Percentiles rank a stretch among this genome's conserved stretches.
Conservation (phyloP, 352 stramenopile genomes). For the Phytophthora vignae region DNA sequence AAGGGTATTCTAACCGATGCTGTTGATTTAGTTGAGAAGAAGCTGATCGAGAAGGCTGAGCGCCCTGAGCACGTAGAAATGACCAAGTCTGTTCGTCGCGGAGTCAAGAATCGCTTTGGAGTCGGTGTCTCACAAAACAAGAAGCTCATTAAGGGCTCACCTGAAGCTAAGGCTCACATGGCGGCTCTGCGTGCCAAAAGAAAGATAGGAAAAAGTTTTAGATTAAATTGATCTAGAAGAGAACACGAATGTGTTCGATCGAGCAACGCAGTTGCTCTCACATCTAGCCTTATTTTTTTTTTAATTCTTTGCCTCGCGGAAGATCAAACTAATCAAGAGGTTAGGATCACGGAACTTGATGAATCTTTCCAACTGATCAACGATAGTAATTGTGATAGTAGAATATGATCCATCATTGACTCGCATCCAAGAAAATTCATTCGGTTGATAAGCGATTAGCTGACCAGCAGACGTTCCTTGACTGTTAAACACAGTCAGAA, state of each 20-base stretch:
- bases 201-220: too few species aligned
- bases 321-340: constrained; percentile 11
- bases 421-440: constrained; percentile 5
- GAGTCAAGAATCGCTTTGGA: constrained; percentile 2
- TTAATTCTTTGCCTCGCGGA: neutral
- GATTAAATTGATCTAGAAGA: too few species aligned
- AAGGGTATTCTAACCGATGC: too few species aligned
- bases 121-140: neutral
- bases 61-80: constrained; percentile 6
- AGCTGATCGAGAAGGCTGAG: neutral
- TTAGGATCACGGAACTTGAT: constrained; percentile 2
- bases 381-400: constrained; percentile 7
- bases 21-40: too few species aligned
- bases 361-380: constrained; percentile 15
- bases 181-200: neutral
- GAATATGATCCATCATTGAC: neutral
- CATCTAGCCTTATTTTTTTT: neutral
- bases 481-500: neutral
- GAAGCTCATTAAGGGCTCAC: neutral
- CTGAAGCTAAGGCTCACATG: constrained; percentile 11
- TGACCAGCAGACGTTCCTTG: neutral
- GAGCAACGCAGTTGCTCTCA: too few species aligned
- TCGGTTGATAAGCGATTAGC: constrained; percentile 1
- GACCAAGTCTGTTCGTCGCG: neutral
- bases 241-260: too few species aligned